phyloP scores from a whole-genome alignment of 2,329 filamentous ascomycete species.

The Chaetomiaceae sp. region DNA sequence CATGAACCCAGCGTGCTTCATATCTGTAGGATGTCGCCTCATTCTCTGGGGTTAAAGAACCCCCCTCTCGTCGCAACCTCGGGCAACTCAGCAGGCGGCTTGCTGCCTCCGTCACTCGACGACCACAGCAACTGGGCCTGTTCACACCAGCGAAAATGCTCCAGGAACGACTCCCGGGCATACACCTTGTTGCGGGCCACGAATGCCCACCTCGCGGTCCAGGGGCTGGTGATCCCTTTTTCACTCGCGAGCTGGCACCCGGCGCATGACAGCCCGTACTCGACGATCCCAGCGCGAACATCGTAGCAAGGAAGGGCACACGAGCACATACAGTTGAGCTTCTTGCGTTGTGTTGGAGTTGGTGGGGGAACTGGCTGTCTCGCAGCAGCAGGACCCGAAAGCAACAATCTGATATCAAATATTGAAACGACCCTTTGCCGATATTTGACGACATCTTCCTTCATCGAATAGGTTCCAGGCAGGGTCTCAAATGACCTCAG shows the following conservation, averaged over 20 bases:
- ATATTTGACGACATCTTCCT: constrained; percentile 2
- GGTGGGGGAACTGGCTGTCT: constrained; percentile 7
- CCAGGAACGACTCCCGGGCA: constrained; percentile 29
- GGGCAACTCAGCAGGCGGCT: no score
- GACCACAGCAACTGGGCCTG: no score
- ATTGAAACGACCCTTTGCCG: constrained; percentile 11
- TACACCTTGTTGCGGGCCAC: constrained; percentile 29
- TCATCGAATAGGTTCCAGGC: constrained; percentile 25
- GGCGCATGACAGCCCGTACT: constrained; percentile 31
- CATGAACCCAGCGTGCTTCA: no score
- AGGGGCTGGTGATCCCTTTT: constrained; percentile 17
- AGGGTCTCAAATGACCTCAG: constrained; percentile 29
- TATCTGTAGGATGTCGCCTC: no score
- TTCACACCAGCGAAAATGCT: constrained; percentile 34
- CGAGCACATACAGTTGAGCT: constrained; percentile 28
- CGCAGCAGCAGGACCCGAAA: background rate
- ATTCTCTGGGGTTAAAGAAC: no score
- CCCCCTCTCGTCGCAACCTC: no score
- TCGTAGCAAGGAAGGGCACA: constrained; percentile 30
- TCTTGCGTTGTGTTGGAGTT: constrained; percentile 19
- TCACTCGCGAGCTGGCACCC: constrained; percentile 31
- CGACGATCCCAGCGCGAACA: constrained; percentile 24
- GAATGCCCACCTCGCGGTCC: constrained; percentile 6
- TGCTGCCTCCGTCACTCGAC: no score
- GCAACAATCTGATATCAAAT: constrained; percentile 2